These are phyloP conservation scores for Spinacia oleracea DNA, from an alignment of 179 eudicot genomes.

Conservation along the genomic window DNA sequence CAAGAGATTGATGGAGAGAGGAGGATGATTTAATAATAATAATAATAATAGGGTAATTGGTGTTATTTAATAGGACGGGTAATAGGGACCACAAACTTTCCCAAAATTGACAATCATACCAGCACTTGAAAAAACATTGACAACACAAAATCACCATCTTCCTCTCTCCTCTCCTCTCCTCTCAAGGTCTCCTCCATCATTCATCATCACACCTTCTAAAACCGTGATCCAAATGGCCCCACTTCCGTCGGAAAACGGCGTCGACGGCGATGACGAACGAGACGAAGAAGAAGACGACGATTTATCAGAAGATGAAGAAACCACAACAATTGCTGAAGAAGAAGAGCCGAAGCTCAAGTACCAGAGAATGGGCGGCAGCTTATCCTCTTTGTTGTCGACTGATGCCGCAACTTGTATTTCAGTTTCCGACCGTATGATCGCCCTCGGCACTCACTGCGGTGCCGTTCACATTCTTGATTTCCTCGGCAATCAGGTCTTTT, in stretches of 20 bases:
- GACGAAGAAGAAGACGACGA: conserved; percentile 58
- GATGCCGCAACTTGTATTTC: conserved; percentile 81
- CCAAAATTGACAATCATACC: too few species aligned
- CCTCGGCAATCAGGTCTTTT: conserved; percentile 76
- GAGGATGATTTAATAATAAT: too few species aligned
- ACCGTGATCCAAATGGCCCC: conserved; percentile 49
- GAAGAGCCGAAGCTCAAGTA: conserved; percentile 94
- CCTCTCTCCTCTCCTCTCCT: background rate
- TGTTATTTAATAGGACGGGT: too few species aligned
- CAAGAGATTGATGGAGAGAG: too few species aligned
- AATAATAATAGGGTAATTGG: too few species aligned
- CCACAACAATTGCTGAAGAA: conserved; percentile 55
- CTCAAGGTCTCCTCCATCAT: background rate
- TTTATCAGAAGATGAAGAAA: conserved; percentile 32
- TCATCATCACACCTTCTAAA: background rate
- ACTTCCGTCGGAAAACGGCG: conserved; percentile 65
- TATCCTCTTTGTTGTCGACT: conserved; percentile 54
- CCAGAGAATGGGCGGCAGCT: conserved; percentile 95
- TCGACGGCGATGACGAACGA: conserved; percentile 79
- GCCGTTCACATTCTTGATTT: conserved; percentile 80
- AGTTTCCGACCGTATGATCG: conserved; percentile 91
- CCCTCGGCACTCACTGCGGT: conserved; percentile 87
- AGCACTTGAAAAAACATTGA: too few species aligned
- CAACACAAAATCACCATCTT: background rate
- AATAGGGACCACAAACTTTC: too few species aligned